These are phyloP conservation scores for Closterium sp. DNA, from an alignment of 139 green algal species.

Conservation along the genomic window DNA sequence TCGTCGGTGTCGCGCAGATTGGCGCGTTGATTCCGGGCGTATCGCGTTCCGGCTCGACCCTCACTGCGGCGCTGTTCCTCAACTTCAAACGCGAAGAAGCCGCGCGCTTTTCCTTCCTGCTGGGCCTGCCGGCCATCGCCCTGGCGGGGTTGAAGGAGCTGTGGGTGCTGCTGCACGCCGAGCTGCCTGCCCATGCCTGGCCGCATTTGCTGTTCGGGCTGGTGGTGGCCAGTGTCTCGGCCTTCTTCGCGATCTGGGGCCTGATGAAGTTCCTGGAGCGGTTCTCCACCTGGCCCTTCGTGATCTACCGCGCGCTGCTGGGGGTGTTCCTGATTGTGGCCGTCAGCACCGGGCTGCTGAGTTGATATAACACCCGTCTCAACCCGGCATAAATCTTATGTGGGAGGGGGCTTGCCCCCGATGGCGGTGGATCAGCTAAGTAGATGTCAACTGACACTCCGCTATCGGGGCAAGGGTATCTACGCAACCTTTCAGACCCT, in stretches of 20 bases:
- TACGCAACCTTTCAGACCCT: no score
- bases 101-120: not conserved
- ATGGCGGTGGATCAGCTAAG: no score
- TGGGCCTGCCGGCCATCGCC: not conserved
- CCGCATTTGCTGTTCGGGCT: not conserved
- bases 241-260: not conserved
- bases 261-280: not conserved
- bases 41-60: not conserved
- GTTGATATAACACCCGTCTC: no score
- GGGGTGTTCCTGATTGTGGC: not conserved
- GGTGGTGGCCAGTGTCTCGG: not conserved
- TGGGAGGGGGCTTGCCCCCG: no score
- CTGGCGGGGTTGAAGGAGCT: not conserved
- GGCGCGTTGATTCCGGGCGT: not conserved
- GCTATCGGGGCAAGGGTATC: no score
- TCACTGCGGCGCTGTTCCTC: not conserved
- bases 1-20: not conserved
- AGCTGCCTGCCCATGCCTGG: not conserved
- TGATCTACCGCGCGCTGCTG: not conserved
- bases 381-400: no score
- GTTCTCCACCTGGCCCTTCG: not conserved
- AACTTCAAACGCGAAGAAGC: not conserved
- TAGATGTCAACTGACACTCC: no score
- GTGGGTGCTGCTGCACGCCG: not conserved
- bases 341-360: not conserved